Percentiles rank a stretch among this genome's conserved stretches.
Conservation (phyloP, 495 filamentous ascomycete genomes). For the Aspergillus carlsbadensis region DNA sequence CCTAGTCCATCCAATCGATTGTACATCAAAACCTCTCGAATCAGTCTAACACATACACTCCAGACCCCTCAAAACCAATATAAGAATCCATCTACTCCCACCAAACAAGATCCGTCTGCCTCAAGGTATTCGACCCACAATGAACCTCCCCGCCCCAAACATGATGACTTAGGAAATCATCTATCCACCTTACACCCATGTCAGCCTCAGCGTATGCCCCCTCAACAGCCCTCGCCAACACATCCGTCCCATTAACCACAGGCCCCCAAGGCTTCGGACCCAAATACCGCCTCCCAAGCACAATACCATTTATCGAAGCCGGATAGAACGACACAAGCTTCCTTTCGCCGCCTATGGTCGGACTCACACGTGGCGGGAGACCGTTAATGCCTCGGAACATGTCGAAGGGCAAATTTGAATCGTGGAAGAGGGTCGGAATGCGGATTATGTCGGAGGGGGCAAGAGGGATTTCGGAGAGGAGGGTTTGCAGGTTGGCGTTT, state of each 20-base stretch:
- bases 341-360: not conserved
- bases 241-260: conserved; percentile 5
- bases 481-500: not conserved
- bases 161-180: not conserved
- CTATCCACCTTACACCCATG: not conserved
- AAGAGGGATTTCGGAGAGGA: not conserved
- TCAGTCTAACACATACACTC: too few relatives aligned
- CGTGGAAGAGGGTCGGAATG: not conserved
- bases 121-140: not conserved
- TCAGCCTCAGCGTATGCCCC: not conserved
- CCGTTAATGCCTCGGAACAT: not conserved
- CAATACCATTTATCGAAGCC: conserved; percentile 2
- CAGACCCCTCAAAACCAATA: too few relatives aligned
- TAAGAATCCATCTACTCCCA: not conserved
- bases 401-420: not conserved
- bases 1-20: too few relatives aligned
- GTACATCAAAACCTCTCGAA: too few relatives aligned
- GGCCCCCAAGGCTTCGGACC: conserved; percentile 7
- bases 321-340: not conserved
- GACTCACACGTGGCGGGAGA: not conserved
- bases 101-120: not conserved
- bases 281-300: not conserved
- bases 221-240: not conserved
- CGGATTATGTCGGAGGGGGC: not conserved
- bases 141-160: not conserved